Conservation (phyloP, 2,329 filamentous ascomycete species). For the Colletotrichum gigasporum region DNA sequence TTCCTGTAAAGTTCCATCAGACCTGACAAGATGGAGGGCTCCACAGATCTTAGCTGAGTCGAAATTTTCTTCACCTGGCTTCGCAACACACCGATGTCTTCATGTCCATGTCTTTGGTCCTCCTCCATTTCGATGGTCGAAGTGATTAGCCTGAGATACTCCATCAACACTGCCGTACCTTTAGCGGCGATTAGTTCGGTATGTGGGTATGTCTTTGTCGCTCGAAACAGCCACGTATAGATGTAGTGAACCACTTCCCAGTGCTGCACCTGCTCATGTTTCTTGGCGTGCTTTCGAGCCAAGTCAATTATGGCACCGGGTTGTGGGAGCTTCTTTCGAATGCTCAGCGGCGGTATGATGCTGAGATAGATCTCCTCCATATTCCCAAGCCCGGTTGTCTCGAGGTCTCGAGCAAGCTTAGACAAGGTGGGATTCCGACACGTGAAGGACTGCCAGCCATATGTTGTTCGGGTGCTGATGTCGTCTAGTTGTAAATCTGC, state of each 20-base stretch:
- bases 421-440: neutral
- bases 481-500: neutral
- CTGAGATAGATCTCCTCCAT: neutral
- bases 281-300: neutral
- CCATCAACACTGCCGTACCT: neutral
- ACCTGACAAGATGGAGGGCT: neutral
- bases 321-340: neutral
- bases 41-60: neutral
- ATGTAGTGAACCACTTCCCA: neutral
- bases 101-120: neutral
- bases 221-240: neutral
- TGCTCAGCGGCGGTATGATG: neutral
- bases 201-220: neutral
- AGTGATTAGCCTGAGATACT: neutral
- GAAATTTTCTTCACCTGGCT: accelerated
- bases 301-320: neutral
- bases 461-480: neutral
- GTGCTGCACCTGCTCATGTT: neutral
- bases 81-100: neutral
- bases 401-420: neutral
- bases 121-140: neutral
- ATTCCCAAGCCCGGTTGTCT: neutral
- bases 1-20: neutral
- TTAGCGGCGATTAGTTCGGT: neutral
- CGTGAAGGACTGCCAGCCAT: neutral